Evolutionary conservation across 2,329 filamentous ascomycete species (phyloP).

Genomic region (Pyrenophora teres): DNA sequence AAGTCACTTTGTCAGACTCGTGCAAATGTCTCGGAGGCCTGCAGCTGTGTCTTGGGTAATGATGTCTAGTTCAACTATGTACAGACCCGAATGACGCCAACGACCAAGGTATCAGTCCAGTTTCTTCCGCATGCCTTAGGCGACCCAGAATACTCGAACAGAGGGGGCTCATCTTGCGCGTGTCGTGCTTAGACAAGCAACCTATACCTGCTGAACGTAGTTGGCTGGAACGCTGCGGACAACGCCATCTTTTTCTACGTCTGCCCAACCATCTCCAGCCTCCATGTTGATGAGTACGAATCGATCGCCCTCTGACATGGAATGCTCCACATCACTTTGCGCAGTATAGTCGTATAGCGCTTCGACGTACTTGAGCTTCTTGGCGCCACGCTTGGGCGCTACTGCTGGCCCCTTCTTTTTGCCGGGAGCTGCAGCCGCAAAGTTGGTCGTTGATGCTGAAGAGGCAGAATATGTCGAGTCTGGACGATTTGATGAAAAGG

Average conservation of each 20-base stretch:
- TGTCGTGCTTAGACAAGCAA: slow-evolving; percentile 21
- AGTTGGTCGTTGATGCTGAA: slow-evolving; percentile 70
- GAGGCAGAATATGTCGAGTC: slow-evolving; percentile 74
- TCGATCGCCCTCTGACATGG: slow-evolving; percentile 86
- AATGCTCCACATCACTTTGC: slow-evolving; percentile 83
- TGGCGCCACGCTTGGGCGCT: slow-evolving; percentile 85
- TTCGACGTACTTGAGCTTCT: slow-evolving; percentile 92
- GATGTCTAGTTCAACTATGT: slow-evolving; percentile 6
- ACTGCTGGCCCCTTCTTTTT: slow-evolving; percentile 94
- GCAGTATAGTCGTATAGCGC: slow-evolving; percentile 91
- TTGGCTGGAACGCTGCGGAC: slow-evolving; percentile 91
- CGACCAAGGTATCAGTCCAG: neutral
- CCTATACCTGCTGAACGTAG: slow-evolving; percentile 77
- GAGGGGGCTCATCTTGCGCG: slow-evolving; percentile 13
- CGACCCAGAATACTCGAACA: slow-evolving; percentile 3
- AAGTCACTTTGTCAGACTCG: neutral
- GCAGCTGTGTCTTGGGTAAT: neutral
- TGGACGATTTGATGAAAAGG: slow-evolving; percentile 45
- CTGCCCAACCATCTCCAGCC: slow-evolving; percentile 91
- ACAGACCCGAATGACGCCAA: slow-evolving; percentile 7
- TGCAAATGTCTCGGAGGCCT: neutral
- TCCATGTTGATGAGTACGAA: slow-evolving; percentile 90
- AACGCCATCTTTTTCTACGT: slow-evolving; percentile 88
- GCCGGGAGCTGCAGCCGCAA: slow-evolving; percentile 42
- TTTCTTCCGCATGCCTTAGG: neutral